Percentiles rank a stretch among this genome's conserved stretches.
These are phyloP conservation scores for Phytophthora foliorum DNA, from an alignment of 352 stramenopile genomes.

Conservation along the genomic window DNA sequence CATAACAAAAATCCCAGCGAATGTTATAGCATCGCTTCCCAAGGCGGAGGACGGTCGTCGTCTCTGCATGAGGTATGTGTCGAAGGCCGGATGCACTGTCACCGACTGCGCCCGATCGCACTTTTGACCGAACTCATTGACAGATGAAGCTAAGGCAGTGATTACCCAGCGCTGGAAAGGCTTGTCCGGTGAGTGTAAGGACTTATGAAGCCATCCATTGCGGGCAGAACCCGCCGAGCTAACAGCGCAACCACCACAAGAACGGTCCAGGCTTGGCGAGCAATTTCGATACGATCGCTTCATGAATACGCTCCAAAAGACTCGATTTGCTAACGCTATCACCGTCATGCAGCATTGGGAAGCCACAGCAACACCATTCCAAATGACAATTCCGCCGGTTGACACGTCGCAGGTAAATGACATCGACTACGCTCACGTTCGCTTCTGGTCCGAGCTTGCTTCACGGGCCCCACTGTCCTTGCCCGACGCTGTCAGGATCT, in stretches of 20 bases:
- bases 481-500: background rate
- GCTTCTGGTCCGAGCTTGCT: slow-evolving; percentile 2
- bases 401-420: background rate
- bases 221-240: no score
- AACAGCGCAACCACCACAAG: no score
- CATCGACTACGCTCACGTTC: slow-evolving; percentile 9
- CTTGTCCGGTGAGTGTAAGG: background rate
- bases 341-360: background rate
- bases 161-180: slow-evolving; percentile 17
- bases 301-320: slow-evolving; percentile 12
- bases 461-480: background rate
- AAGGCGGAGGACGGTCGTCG: background rate
- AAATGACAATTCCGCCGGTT: background rate
- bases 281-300: slow-evolving; percentile 2
- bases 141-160: slow-evolving; percentile 5
- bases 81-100: slow-evolving; percentile 2
- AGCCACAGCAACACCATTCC: background rate
- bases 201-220: slow-evolving; percentile 15
- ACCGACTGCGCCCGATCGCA: background rate
- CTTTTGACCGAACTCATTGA: background rate
- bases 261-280: background rate
- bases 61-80: background rate
- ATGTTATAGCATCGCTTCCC: background rate
- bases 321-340: background rate
- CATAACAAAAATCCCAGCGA: background rate